Evolutionary conservation across 2,329 filamentous ascomycete genomes (phyloP).

Genomic region (Westerdykella sp.): DNA sequence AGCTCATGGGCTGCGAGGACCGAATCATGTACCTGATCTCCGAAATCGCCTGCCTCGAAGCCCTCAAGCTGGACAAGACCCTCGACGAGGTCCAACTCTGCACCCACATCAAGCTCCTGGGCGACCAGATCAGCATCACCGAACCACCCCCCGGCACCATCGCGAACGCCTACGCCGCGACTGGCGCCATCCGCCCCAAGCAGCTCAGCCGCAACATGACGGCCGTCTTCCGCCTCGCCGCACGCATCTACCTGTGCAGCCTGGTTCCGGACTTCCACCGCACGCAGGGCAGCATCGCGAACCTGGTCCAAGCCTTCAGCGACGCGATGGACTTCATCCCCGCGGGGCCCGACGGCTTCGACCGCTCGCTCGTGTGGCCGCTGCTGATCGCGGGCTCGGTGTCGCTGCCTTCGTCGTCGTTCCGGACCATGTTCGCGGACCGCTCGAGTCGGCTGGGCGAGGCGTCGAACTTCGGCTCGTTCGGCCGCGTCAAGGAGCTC

Average conservation of each 20-base stretch:
- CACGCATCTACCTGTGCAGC: constrained; percentile 94
- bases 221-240: constrained; percentile 81
- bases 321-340: constrained; percentile 76
- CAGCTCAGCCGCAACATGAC: constrained; percentile 87
- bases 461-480: constrained; percentile 71
- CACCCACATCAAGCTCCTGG: constrained; percentile 82
- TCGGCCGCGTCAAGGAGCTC: constrained; percentile 73
- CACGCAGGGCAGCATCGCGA: constrained; percentile 64
- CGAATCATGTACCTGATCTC: constrained; percentile 96
- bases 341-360: constrained; percentile 72
- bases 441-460: constrained; percentile 71
- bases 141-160: constrained; percentile 52
- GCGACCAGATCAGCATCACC: constrained; percentile 75
- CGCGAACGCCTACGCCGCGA: constrained; percentile 50
- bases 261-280: constrained; percentile 84
- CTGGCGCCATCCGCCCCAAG: constrained; percentile 71
- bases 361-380: constrained; percentile 89
- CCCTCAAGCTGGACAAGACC: constrained; percentile 62
- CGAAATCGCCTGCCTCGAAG: constrained; percentile 92
- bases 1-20: constrained; percentile 97
- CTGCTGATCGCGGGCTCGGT: constrained; percentile 80
- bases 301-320: constrained; percentile 71
- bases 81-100: constrained; percentile 83
- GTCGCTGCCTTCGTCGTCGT: constrained; percentile 63
- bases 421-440: constrained; percentile 72